Evolutionary conservation across 495 filamentous ascomycete genomes (phyloP), one percentile per base, ranked within the genome.

Genomic region (Penicillium coffeae): DNA sequence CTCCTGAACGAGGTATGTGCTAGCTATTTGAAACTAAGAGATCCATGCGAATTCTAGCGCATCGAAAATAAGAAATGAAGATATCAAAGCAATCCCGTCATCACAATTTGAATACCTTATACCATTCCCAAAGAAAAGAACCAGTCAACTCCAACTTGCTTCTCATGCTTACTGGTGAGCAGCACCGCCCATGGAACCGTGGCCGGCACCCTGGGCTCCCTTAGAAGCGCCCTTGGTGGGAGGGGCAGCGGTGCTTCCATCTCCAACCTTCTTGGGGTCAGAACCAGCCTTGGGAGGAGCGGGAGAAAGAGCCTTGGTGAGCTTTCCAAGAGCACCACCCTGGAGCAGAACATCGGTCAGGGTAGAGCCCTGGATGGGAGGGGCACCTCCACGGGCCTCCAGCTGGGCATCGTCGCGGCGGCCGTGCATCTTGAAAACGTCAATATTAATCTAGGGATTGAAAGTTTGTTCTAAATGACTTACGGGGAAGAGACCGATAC

Each of bases 401-500:
- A 45, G 20, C 8, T 47, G 14, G 10, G 48, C 21, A 2, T 27
- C 46, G 10, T 63, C 57, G 41, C 57, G 57, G 13, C 55, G 55
- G 3, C 37, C 44, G 3, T 51, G 51, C 49, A 58, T 55, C 60
- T 64, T 32, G 0, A 35, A 8, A 9, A 12, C 4, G 32, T 62
- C 48, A 62, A 47, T 34, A 30, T 13, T 1, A 32, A 21, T 1
- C 0, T 9, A 32, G 2, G 36, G n/a, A 46, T 25, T 30, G 2
- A 12, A 1, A 21, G 21, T 14, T 30, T 14, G 10, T 32, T 0
- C 2, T 2, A 18, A n/a, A 45, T 8, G 2, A 58, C 53, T 6
- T 54, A 63, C 60, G 1, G 57, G 57, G 7, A 60, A 19, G 1
- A 63, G 25, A 13, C 60, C 60, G 42, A 63, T 12, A 21, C 60